These are phyloP conservation scores for Claviceps arundinis DNA, from an alignment of 2,329 filamentous ascomycete species.

Conservation along the genomic window DNA sequence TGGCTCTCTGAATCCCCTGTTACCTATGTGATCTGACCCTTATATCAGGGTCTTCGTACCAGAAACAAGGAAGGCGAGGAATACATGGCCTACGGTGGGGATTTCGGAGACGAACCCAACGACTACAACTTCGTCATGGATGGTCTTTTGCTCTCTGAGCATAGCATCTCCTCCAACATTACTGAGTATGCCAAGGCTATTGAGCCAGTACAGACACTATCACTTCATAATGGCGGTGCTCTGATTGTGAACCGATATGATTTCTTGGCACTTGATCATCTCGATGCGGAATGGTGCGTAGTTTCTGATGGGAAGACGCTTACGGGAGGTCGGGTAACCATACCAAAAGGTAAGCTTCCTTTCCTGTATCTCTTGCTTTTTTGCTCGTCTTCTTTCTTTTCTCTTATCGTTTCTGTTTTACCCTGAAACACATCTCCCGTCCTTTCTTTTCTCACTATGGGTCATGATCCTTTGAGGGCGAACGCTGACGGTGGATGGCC, in stretches of 20 bases:
- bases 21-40: neutral
- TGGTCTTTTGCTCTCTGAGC: conserved; percentile 32
- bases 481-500: neutral
- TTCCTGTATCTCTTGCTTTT: neutral
- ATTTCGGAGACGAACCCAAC: conserved; percentile 48
- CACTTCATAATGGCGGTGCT: conserved; percentile 26
- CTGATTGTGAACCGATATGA: conserved; percentile 41
- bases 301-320: conserved; percentile 23
- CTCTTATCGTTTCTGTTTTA: too few relatives aligned
- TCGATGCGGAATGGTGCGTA: conserved; percentile 30
- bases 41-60: conserved; percentile 24
- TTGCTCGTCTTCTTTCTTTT: neutral
- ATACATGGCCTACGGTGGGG: conserved; percentile 46
- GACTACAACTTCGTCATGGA: conserved; percentile 48
- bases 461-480: too few relatives aligned
- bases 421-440: too few relatives aligned
- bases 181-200: conserved; percentile 44
- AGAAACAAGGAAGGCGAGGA: conserved; percentile 27
- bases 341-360: conserved; percentile 25
- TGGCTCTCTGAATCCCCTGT: neutral
- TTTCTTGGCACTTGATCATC: conserved; percentile 36
- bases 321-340: conserved; percentile 21
- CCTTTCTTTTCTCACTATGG: too few relatives aligned
- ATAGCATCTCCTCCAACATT: conserved; percentile 37
- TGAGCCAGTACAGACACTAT: conserved; percentile 41